Percentiles rank a stretch among this genome's conserved stretches.
These are phyloP conservation scores for Diplodia mutila DNA, from an alignment of 2,329 filamentous ascomycete genomes.

Conservation along the genomic window DNA sequence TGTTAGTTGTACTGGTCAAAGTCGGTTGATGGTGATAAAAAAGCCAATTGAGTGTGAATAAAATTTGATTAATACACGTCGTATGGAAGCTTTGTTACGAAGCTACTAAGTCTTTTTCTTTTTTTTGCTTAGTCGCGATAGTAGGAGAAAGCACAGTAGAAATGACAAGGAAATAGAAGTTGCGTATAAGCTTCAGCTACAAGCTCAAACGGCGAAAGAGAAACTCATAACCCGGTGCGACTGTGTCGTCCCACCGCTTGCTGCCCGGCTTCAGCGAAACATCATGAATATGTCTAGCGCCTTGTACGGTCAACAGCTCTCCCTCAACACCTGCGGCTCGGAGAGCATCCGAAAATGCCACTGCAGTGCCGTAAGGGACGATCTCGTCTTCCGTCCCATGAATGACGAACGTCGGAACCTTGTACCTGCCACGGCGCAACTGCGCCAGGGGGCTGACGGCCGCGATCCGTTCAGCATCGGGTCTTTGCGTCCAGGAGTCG, in stretches of 20 bases:
- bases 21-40: too few relatives aligned
- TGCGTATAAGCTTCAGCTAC: too few relatives aligned
- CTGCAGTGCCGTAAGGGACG: background rate
- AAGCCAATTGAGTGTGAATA: too few relatives aligned
- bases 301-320: background rate
- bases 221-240: background rate
- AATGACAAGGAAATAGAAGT: too few relatives aligned
- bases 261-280: background rate
- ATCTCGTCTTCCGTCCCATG: conserved; percentile 28
- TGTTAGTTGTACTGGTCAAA: too few relatives aligned
- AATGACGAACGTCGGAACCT: conserved; percentile 29
- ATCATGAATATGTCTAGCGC: background rate
- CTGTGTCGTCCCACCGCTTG: background rate
- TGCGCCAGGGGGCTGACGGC: conserved; percentile 28
- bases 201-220: too few relatives aligned
- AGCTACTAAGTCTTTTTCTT: too few relatives aligned
- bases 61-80: too few relatives aligned
- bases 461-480: conserved; percentile 14
- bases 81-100: too few relatives aligned
- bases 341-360: background rate
- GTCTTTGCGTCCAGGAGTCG: background rate
- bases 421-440: conserved; percentile 26
- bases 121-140: too few relatives aligned
- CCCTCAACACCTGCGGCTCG: background rate
- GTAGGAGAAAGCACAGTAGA: too few relatives aligned